These are phyloP conservation scores for Phytophthora constricta DNA, from an alignment of 352 stramenopile species.

Conservation along the genomic window DNA sequence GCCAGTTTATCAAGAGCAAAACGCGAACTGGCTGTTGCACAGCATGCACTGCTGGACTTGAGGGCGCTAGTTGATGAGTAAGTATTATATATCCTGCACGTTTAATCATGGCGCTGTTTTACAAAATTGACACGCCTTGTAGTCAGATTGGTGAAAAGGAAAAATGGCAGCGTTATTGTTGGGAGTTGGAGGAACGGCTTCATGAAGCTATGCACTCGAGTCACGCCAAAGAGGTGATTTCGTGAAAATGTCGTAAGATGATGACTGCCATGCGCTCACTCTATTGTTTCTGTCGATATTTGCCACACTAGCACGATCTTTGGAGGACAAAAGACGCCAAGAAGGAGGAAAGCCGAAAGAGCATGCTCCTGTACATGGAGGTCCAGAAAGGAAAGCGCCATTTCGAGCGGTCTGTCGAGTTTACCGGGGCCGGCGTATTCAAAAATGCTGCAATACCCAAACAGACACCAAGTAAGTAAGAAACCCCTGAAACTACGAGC, in stretches of 20 bases:
- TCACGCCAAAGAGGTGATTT: constrained; percentile 58
- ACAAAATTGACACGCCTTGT: neutral
- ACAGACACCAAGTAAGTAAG: neutral
- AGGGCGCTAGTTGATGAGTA: constrained; percentile 73
- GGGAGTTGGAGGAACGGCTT: constrained; percentile 74
- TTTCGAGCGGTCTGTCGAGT: constrained; percentile 17
- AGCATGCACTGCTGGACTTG: constrained; percentile 52
- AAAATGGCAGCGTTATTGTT: constrained; percentile 81
- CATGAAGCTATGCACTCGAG: constrained; percentile 62
- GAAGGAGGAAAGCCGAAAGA: constrained; percentile 73
- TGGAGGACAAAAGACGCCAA: constrained; percentile 71
- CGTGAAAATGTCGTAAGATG: neutral
- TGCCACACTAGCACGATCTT: constrained; percentile 48
- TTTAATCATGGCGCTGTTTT: neutral
- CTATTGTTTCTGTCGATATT: neutral
- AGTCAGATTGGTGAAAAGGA: constrained; percentile 80
- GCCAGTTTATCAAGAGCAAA: constrained; percentile 31
- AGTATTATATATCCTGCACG: constrained; percentile 3
- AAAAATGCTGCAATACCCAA: neutral
- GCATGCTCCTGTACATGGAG: constrained; percentile 80
- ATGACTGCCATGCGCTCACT: neutral
- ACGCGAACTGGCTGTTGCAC: constrained; percentile 42
- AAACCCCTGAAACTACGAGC: neutral
- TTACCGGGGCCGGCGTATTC: neutral
- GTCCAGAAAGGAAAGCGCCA: constrained; percentile 71